These are phyloP conservation scores for Maudiozyma saulgeensis DNA, from an alignment of 805 yeast genomes.

Conservation along the genomic window DNA sequence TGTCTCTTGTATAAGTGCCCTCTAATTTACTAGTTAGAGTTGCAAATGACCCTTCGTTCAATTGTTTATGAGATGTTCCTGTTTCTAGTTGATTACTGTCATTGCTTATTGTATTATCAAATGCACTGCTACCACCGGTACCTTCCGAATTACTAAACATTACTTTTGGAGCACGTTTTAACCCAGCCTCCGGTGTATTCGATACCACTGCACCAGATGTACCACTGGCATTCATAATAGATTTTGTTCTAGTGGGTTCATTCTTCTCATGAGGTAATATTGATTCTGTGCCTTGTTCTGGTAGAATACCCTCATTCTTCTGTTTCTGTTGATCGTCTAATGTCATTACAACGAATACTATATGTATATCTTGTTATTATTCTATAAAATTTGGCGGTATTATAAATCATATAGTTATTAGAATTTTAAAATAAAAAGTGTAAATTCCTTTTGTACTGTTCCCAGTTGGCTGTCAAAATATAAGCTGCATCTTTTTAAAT, in stretches of 20 bases:
- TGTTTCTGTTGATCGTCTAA: too few relatives aligned
- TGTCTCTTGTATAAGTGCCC: not conserved
- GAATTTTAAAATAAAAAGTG: too few relatives aligned
- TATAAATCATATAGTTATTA: too few relatives aligned
- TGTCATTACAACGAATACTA: too few relatives aligned
- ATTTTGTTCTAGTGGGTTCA: conserved; percentile 9
- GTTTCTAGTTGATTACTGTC: not conserved
- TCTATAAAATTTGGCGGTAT: too few relatives aligned
- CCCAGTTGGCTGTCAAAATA: too few relatives aligned
- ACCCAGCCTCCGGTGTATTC: conserved; percentile 27
- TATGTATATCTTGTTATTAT: too few relatives aligned
- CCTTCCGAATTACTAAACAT: conserved; percentile 18
- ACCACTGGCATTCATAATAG: conserved; percentile 28
- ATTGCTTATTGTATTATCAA: not conserved
- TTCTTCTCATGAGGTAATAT: not conserved
- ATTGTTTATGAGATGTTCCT: not conserved
- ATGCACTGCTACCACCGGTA: too few relatives aligned
- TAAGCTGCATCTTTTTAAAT: too few relatives aligned
- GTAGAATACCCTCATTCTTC: not conserved
- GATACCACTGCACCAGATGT: conserved; percentile 28
- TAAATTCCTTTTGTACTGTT: too few relatives aligned
- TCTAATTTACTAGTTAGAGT: not conserved
- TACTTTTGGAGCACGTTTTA: conserved; percentile 26
- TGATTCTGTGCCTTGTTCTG: not conserved
- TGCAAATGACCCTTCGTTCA: not conserved